These are phyloP conservation scores for Aotearoamyces nothofagi DNA, from an alignment of 2,329 filamentous ascomycete genomes.

Conservation along the genomic window DNA sequence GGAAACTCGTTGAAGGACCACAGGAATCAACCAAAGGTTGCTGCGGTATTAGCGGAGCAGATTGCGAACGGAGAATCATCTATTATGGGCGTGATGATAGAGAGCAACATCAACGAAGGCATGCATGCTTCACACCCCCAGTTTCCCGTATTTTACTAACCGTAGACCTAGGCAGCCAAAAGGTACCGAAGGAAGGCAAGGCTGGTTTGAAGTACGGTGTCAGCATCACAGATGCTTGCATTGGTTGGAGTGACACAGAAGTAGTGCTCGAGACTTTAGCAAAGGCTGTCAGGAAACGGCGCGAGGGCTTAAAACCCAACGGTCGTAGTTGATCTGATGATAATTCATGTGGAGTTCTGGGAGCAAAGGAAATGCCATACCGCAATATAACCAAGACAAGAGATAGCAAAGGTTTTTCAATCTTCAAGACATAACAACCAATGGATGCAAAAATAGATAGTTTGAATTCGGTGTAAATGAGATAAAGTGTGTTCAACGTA, in stretches of 20 bases:
- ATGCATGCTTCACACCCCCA: no score
- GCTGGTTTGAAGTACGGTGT: conserved; percentile 80
- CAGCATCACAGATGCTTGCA: conserved; percentile 95
- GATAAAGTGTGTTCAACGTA: no score
- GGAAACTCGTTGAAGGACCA: conserved; percentile 94
- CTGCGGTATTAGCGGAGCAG: conserved; percentile 66
- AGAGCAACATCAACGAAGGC: conserved; percentile 94
- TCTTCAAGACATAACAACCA: no score
- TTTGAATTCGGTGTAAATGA: no score
- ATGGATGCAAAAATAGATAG: no score
- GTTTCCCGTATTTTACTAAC: no score
- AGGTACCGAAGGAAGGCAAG: conserved; percentile 78
- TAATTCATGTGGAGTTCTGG: no score
- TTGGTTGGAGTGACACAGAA: conserved; percentile 84
- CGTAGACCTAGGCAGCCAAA: conserved; percentile 55
- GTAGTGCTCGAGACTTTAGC: conserved; percentile 64
- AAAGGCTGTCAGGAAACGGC: conserved; percentile 61
- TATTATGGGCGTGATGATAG: conserved; percentile 98
- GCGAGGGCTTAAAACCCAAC: conserved; percentile 28
- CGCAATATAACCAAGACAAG: no score
- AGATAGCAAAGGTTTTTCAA: no score
- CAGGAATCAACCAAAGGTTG: conserved; percentile 93
- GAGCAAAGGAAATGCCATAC: no score
- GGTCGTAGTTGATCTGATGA: neutral
- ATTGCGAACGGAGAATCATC: conserved; percentile 68